Evolutionary conservation across 2,329 filamentous ascomycete genomes (phyloP).

Genomic region (Aspergillus sp.): DNA sequence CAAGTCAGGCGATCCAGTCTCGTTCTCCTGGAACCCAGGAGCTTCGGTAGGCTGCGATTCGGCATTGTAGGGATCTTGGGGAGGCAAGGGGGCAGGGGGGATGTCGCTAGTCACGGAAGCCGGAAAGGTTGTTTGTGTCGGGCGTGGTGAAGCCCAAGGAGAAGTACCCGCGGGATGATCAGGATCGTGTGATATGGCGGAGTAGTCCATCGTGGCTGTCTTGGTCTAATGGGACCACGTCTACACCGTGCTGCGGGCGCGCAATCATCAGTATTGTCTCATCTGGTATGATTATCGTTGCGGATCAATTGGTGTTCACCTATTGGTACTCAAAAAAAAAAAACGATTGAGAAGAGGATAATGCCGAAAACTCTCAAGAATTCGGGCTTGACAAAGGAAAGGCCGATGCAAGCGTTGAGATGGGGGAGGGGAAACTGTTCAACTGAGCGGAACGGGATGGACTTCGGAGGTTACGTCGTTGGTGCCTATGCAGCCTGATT

Average conservation of each 20-base stretch:
- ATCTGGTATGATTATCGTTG: neutral
- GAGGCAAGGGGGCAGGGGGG: slow-evolving; percentile 45
- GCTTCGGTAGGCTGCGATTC: slow-evolving; percentile 24
- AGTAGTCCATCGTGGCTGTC: slow-evolving; percentile 64
- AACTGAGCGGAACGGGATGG: slow-evolving; percentile 5
- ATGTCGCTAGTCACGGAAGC: slow-evolving; percentile 39
- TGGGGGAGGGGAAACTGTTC: slow-evolving; percentile 3
- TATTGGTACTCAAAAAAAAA: slow-evolving; percentile 11
- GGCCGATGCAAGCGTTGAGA: slow-evolving; percentile 1
- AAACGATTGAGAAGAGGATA: slow-evolving; percentile 5
- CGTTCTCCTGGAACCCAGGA: slow-evolving; percentile 20
- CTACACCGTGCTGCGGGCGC: slow-evolving; percentile 18
- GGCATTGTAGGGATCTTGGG: slow-evolving; percentile 35
- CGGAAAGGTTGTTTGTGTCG: slow-evolving; percentile 47
- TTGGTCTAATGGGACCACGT: slow-evolving; percentile 22
- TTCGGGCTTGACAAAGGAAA: slow-evolving; percentile 3
- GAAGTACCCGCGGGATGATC: slow-evolving; percentile 61
- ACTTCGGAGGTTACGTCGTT: slow-evolving; percentile 25
- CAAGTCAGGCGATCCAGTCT: slow-evolving; percentile 46
- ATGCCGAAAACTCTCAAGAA: neutral
- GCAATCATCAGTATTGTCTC: slow-evolving; percentile 13
- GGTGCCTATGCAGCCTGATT: slow-evolving; percentile 21
- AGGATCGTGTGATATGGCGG: slow-evolving; percentile 58
- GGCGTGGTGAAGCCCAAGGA: slow-evolving; percentile 64
- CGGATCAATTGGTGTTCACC: slow-evolving; percentile 20